Evolutionary conservation across 805 yeast species (phyloP), one percentile per base, ranked within the genome.

Genomic region (Komagataella mondaviorum): DNA sequence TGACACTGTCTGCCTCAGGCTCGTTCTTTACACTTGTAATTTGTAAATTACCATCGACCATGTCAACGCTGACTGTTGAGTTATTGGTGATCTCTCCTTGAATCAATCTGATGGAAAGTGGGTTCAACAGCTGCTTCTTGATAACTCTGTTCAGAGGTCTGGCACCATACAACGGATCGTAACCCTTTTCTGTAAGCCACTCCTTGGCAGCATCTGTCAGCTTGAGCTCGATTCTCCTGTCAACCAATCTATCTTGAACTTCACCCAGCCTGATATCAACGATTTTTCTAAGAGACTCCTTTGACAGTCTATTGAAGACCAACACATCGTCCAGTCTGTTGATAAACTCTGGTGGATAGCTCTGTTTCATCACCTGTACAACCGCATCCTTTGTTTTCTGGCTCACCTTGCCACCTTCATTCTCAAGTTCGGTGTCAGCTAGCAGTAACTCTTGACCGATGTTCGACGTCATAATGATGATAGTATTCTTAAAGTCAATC

Each of bases 401-500:
- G 46, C 76, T 67, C 47, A 88, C 85, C 51, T 64, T 67, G 7
- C 88, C 88, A 51, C 79, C 78, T 7, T 80, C 82, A 39, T 72
- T 72, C n/a, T 46, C 30, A 46, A 14, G 23, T 46, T 71, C 67
- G 44, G 69, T 73, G 58, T 87, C 96, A 22, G 81, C 73, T 46
- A 89, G 67, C 57, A 93, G 73, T 46, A 86, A 76, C 56, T 90
- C 96, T 66, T 93, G 98, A 6, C 99, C 99, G 59, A 93, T 87
- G 65, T 91, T 91, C 1, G 96, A 87, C 0, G 99, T 91, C 96
- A 91, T 88, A 12, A 93, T 95, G 60, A 91, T 88, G 52, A 91
- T 85, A 0, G 98, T 88, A 65, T 93, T 93, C 57, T 90, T 80
- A 79, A 91, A 91, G 65, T 93, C 97, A 49, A 93, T 88, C 57